These are phyloP conservation scores for Pleoardoris graminearum DNA, from an alignment of 2,329 filamentous ascomycete genomes.

Conservation along the genomic window DNA sequence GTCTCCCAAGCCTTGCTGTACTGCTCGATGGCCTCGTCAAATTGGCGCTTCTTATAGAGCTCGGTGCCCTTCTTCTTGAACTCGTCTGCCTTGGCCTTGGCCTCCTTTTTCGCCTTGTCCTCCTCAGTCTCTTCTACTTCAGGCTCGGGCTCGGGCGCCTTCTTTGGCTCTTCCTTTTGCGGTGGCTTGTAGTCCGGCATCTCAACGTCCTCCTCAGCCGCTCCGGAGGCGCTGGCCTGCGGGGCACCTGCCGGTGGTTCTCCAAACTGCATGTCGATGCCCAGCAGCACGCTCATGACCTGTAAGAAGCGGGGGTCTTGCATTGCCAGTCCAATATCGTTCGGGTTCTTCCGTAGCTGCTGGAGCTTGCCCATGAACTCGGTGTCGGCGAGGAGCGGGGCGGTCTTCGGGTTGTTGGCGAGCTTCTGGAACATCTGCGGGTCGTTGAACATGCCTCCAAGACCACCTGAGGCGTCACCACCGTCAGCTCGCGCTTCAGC, in stretches of 20 bases:
- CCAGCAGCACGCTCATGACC: conserved; percentile 90
- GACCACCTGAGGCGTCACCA: conserved; percentile 70
- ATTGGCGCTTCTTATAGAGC: conserved; percentile 97
- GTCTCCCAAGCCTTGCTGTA: conserved; percentile 94
- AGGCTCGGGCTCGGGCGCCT: conserved; percentile 54
- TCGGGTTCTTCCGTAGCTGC: conserved; percentile 77
- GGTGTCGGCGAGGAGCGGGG: conserved; percentile 74
- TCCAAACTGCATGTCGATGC: conserved; percentile 83
- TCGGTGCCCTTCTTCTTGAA: conserved; percentile 94
- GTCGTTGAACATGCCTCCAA: conserved; percentile 95
- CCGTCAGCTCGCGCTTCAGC: conserved; percentile 68
- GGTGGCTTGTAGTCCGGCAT: conserved; percentile 72
- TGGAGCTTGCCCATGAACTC: conserved; percentile 91
- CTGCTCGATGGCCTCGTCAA: conserved; percentile 91
- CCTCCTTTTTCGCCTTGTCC: conserved; percentile 78
- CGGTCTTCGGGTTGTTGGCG: conserved; percentile 92
- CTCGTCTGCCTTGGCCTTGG: conserved; percentile 89
- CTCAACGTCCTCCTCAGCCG: conserved; percentile 70
- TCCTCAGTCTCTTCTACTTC: conserved; percentile 79
- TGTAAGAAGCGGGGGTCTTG: conserved; percentile 89
- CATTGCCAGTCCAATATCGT: conserved; percentile 77
- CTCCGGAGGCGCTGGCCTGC: conserved; percentile 46
- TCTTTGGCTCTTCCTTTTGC: conserved; percentile 61
- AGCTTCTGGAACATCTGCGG: conserved; percentile 89
- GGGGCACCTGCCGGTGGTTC: conserved; percentile 54